A percentile compares a stretch with the other conserved stretches of the same genome.
Evolutionary conservation across 768 basidiomycete species (phyloP).

Genomic region (Collybia nuda): DNA sequence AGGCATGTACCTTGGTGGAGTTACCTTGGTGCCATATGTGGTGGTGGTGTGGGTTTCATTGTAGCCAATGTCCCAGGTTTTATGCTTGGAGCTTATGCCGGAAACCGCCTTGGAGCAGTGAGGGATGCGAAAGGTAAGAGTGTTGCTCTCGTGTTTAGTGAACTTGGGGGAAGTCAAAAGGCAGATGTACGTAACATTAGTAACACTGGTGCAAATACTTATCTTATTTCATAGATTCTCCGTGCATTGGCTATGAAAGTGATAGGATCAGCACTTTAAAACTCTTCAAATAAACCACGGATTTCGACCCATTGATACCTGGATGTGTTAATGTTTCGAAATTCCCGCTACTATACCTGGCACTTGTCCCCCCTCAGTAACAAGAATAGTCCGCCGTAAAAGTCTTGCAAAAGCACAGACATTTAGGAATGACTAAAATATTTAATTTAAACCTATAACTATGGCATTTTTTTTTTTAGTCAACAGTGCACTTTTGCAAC

Average conservation of each 20-base stretch:
- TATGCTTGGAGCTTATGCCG: conserved; percentile 83
- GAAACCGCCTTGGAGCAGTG: conserved; percentile 88
- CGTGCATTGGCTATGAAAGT: conserved; percentile 83
- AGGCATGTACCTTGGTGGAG: conserved; percentile 72
- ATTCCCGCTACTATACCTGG: no score
- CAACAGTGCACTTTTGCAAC: no score
- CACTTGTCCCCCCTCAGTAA: no score
- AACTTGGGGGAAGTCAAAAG: conserved; percentile 76
- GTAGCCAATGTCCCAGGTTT: conserved; percentile 83
- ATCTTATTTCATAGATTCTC: conserved; percentile 54
- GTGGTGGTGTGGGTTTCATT: conserved; percentile 64
- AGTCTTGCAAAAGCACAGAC: no score
- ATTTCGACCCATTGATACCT: no score
- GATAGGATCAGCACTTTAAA: conserved; percentile 58
- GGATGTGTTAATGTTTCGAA: no score
- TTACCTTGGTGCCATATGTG: conserved; percentile 71
- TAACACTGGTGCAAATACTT: background rate
- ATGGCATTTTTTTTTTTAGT: no score
- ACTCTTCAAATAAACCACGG: background rate
- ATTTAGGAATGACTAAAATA: no score
- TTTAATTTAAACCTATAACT: no score
- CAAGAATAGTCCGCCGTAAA: no score
- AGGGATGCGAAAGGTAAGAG: conserved; percentile 94
- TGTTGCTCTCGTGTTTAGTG: conserved; percentile 83
- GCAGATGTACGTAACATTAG: conserved; percentile 66